These are phyloP conservation scores for Mycena sp. DNA, from an alignment of 1,284 basidiomycete species.

Conservation along the genomic window DNA sequence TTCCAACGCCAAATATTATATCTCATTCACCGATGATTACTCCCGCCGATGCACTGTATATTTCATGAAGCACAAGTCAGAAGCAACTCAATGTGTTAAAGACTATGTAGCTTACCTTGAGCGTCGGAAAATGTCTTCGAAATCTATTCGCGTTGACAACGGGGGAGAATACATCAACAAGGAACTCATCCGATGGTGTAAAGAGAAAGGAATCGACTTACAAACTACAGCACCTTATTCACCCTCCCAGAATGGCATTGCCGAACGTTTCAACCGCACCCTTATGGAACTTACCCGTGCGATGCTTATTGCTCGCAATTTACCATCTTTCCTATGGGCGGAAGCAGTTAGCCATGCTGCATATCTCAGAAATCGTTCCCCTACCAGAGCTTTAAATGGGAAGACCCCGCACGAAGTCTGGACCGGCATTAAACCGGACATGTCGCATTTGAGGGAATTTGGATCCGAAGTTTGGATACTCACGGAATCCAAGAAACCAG, in stretches of 20 bases:
- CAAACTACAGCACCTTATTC: conserved; percentile 47
- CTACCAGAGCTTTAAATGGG: conserved; percentile 5
- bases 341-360: conserved; percentile 14
- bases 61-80: conserved; percentile 12
- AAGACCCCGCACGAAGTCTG: conserved; percentile 14
- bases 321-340: too few relatives aligned
- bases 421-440: conserved; percentile 24
- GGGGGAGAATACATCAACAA: conserved; percentile 36
- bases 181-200: conserved; percentile 25
- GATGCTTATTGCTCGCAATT: too few relatives aligned
- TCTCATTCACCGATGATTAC: conserved; percentile 15
- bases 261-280: conserved; percentile 26
- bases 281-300: too few relatives aligned
- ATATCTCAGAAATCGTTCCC: conserved; percentile 12
- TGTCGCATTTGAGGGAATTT: conserved; percentile 12
- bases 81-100: conserved; percentile 8
- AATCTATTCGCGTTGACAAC: conserved; percentile 29
- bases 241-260: conserved; percentile 38
- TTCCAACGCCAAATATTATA: conserved; percentile 6
- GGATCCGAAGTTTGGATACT: conserved; percentile 12
- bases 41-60: conserved; percentile 7
- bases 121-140: background rate
- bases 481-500: background rate
- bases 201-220: conserved; percentile 33
- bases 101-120: conserved; percentile 6